phyloP scores from a whole-genome alignment of 2,329 filamentous ascomycete genomes.

The Cryphonectria naterciae region DNA sequence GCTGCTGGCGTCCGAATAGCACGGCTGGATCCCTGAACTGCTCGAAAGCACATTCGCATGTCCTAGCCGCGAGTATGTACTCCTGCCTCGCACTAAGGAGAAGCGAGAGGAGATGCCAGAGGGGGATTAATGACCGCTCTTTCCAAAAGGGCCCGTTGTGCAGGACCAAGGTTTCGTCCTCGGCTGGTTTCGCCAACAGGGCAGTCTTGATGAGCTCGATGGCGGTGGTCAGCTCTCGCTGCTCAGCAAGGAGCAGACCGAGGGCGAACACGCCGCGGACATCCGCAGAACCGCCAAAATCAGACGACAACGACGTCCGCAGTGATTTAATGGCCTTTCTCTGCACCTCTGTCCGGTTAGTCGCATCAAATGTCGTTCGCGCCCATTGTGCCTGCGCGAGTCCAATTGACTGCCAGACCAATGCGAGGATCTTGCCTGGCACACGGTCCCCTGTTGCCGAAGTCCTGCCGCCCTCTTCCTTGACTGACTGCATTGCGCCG shows the following conservation, averaged over 20 bases:
- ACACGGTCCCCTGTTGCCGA: constrained; percentile 44
- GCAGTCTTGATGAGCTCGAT: constrained; percentile 82
- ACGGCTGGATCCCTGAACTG: constrained; percentile 76
- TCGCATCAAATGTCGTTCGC: constrained; percentile 75
- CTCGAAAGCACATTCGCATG: constrained; percentile 89
- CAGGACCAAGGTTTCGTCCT: constrained; percentile 48
- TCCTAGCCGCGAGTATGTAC: constrained; percentile 75
- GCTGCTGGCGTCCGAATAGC: constrained; percentile 67
- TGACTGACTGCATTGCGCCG: constrained; percentile 29
- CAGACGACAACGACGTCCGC: constrained; percentile 71
- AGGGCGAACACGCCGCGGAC: constrained; percentile 80
- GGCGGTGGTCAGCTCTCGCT: constrained; percentile 76
- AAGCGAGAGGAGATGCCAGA: constrained; percentile 91
- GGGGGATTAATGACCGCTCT: constrained; percentile 70
- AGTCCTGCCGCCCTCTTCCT: constrained; percentile 30
- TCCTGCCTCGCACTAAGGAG: constrained; percentile 86
- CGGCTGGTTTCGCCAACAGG: constrained; percentile 62
- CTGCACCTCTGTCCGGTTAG: constrained; percentile 73
- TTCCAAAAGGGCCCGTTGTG: constrained; percentile 59
- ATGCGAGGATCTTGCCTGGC: constrained; percentile 64
- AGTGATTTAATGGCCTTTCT: constrained; percentile 76
- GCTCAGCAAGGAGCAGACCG: constrained; percentile 84
- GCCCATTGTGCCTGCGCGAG: constrained; percentile 88
- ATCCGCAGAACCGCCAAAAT: constrained; percentile 68
- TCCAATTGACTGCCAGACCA: constrained; percentile 83